Conservation (phyloP, 2,329 filamentous ascomycete genomes). For the Periconia digitata region DNA sequence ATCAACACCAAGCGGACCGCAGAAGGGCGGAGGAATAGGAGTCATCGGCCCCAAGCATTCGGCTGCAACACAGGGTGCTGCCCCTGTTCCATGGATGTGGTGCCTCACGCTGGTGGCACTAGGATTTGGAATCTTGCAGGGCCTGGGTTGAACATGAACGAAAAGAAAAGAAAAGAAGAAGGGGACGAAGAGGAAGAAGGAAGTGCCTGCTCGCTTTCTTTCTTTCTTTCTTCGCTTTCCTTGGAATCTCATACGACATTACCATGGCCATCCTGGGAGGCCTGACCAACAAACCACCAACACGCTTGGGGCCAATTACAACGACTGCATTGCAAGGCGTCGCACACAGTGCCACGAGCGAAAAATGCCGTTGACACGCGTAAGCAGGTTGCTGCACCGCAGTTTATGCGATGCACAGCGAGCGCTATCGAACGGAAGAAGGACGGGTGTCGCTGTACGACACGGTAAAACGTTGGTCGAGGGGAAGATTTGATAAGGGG, state of each 20-base stretch:
- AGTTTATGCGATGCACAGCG: background rate
- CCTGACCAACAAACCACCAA: background rate
- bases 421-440: background rate
- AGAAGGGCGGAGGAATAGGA: constrained; percentile 3
- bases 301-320: background rate
- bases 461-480: background rate
- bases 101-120: constrained; percentile 7
- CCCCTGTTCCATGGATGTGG: background rate
- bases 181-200: no score
- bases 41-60: background rate
- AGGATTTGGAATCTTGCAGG: constrained; percentile 11
- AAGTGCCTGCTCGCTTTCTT: no score
- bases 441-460: background rate
- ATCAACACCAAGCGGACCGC: background rate
- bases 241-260: background rate
- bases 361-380: background rate
- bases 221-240: background rate
- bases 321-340: background rate
- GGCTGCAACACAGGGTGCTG: background rate
- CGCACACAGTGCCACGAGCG: background rate
- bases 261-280: background rate
- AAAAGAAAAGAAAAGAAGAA: background rate
- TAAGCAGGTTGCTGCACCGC: no score
- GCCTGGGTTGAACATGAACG: constrained; percentile 4
- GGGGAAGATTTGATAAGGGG: background rate